Percentiles rank a stretch among this genome's conserved stretches.
phyloP scores from a whole-genome alignment of 2,329 filamentous ascomycete species.

The Talaromyces sp. region DNA sequence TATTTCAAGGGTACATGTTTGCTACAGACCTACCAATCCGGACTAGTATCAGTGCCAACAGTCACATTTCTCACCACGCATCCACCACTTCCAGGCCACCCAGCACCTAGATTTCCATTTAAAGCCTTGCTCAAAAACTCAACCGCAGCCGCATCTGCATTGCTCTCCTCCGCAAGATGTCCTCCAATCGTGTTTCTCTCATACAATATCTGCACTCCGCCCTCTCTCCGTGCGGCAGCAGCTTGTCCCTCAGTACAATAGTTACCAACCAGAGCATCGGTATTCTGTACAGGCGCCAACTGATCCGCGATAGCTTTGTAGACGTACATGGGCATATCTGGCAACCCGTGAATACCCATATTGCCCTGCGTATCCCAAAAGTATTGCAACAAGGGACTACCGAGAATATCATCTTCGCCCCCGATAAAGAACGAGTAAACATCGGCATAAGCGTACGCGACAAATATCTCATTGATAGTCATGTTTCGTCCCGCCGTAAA shows the following conservation, averaged over 20 bases:
- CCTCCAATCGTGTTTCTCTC: constrained; percentile 13
- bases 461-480: neutral
- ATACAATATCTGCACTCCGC: constrained; percentile 8
- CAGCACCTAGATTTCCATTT: neutral
- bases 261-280: constrained; percentile 5
- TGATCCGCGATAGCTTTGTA: constrained; percentile 12
- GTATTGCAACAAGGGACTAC: neutral
- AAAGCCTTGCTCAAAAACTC: constrained; percentile 7
- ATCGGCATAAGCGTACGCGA: neutral
- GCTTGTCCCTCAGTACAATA: constrained; percentile 1
- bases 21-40: constrained; percentile 4
- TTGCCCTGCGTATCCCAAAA: constrained; percentile 1
- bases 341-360: constrained; percentile 10
- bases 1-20: neutral
- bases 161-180: neutral
- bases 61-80: constrained; percentile 10
- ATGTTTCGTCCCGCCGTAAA: constrained; percentile 11
- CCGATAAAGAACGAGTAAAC: constrained; percentile 11
- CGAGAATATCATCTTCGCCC: constrained; percentile 1
- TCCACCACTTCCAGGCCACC: constrained; percentile 8
- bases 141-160: neutral
- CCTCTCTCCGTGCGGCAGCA: neutral
- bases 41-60: constrained; percentile 9
- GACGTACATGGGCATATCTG: constrained; percentile 7
- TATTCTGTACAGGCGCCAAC: neutral